Base-by-base conservation (phyloP, 306 rosid genomes). In the Lagenaria siceraria region DNA sequence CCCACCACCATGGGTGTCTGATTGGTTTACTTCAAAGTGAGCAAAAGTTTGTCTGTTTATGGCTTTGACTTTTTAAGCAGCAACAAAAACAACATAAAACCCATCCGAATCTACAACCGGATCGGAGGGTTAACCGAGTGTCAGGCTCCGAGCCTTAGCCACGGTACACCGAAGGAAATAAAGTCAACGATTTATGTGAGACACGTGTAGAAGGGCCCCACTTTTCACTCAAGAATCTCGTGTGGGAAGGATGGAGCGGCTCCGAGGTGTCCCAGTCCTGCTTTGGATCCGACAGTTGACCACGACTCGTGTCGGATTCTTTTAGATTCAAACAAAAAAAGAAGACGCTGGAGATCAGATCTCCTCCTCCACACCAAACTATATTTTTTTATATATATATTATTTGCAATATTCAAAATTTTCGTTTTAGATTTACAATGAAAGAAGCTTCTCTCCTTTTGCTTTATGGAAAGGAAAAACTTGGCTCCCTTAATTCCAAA, bases 11-110 rank as follows among this genome's bases (percentile, higher is more conserved):
- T 33, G 24, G 25, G 70, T 63, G 70, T 38, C n/a, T 31, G 69
- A 74, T 84, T 79, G 68, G 84, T 91, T 88, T 40, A 74, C 98
- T 87, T 91, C 81, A 65, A 25, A 81, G 84, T 61, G 80, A 85
- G 96, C 93, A 88, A 83, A 87, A 46, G 78, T 83, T 90, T 86
- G 91, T 84, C 48, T 69, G 35, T 78, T 60, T 73, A 12, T 65
- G 89, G 83, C 82, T 88, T 93, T 93, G 97, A 90, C 97, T 88
- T 84, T n/a, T 72, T 58, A 86, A 11, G 75, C 77, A 0, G 0
- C 4, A 33, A 81, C 25, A 29, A 2, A 29, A 29, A n/a, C n/a
- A 10, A 61, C 6, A 22, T 62, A 59, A 14, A 33, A 29, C 11
- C 12, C 40, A 54, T 18, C 75, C 74, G 79, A 77, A 25, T 60